Evolutionary conservation across 371 early-diverging fungal genomes (phyloP), one percentile per base, ranked within the genome.

Genomic region (Rhizopus delemar): DNA sequence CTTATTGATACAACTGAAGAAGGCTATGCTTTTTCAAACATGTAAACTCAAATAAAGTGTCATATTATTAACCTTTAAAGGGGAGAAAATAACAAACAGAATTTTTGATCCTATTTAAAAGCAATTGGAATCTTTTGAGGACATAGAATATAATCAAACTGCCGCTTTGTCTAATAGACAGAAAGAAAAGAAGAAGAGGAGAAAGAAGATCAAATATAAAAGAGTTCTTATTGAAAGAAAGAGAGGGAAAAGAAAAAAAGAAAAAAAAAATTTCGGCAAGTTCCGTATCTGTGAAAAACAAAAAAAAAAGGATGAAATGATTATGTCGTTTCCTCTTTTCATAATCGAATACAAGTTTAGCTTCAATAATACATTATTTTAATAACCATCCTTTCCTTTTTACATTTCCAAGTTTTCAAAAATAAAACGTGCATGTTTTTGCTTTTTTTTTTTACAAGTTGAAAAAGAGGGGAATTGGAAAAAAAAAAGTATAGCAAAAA

Each of bases 251-350:
- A 36, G 8, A 29, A n/a, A 51, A 45, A 41, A n/a, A 32, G 22
- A 46, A 60, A 53, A 68, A 57, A 29, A 60, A 46, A 31, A 69
- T 41, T 13, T 69, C 65, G 28, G 65, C 69, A 15, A 63, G 65
- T 48, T 72, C 60, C 15, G 49, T 54, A 36, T 36, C 36, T 6
- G 11, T 36, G 12, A 39, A 39, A 39, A 39, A 39, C 0, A 39
- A 39, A 39, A 39, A 39, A 39, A 39, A 39, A 39, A 39, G 39
- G 39, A 39, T 9, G 12, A 39, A 12, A 9, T 39, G 39, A 12
- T 39, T 39, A 9, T 39, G 39, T 9, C 12, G 9, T 39, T 39
- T 39, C 2, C 39, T 7, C 12, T 39, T 39, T 39, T 39, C 9
- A 39, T 39, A 39, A 39, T 22, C 22, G 12, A 39, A 39, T 39